phyloP scores from a whole-genome alignment of 2,329 filamentous ascomycete species.

The Diaporthe capsici region DNA sequence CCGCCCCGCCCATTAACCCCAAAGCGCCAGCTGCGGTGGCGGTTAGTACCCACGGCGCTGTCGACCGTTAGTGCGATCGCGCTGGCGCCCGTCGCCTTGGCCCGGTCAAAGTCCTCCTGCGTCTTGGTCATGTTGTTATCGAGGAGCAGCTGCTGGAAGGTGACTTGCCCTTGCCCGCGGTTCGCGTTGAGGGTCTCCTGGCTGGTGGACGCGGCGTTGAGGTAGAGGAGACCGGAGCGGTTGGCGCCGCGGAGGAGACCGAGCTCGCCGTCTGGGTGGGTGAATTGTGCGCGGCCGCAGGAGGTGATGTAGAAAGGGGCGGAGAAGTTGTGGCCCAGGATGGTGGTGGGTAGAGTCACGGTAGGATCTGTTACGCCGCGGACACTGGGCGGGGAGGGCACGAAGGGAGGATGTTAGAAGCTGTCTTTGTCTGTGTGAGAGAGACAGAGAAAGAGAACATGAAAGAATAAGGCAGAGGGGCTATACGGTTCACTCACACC shows the following conservation, averaged over 20 bases:
- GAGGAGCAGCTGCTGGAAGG: background rate
- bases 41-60: background rate
- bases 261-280: background rate
- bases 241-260: background rate
- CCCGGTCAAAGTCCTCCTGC: background rate
- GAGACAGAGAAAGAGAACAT: no score
- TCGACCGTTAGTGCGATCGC: background rate
- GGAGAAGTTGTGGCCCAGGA: background rate
- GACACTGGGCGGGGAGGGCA: no score
- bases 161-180: background rate
- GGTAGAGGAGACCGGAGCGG: background rate
- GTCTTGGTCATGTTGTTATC: background rate
- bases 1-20: background rate
- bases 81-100: background rate
- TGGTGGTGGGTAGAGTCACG: background rate
- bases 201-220: background rate
- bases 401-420: no score
- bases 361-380: no score
- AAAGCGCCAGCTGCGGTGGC: background rate
- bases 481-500: background rate
- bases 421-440: no score
- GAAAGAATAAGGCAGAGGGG: background rate
- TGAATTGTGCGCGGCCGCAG: background rate
- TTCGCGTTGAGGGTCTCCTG: background rate
- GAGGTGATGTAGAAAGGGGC: background rate